phyloP scores from a whole-genome alignment of 345 rosid genomes.

The Bretschneidera sinensis region DNA sequence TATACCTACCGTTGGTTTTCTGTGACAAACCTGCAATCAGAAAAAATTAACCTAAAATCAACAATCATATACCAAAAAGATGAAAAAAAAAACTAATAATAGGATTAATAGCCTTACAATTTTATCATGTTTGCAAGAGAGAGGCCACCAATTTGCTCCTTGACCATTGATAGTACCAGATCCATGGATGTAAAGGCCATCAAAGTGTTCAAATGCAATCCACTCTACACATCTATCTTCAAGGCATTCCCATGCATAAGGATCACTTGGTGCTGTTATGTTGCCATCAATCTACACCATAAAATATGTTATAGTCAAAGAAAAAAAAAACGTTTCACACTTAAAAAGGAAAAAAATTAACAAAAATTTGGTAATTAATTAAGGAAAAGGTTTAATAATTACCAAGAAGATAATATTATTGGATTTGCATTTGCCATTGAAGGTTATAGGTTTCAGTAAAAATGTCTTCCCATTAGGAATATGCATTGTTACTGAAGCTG shows the following conservation, averaged over 20 bases:
- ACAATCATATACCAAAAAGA: background rate
- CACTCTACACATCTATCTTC: conserved; percentile 19
- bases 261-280: conserved; percentile 31
- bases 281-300: conserved; percentile 28
- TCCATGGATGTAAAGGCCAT: conserved; percentile 38
- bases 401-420: conserved; percentile 23
- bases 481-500: conserved; percentile 11
- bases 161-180: conserved; percentile 40
- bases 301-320: background rate
- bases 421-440: conserved; percentile 35
- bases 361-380: background rate
- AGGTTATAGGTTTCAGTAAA: conserved; percentile 33
- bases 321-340: too few species aligned
- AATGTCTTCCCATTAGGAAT: conserved; percentile 29
- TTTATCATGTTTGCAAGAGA: conserved; percentile 20
- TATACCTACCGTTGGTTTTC: conserved; percentile 35
- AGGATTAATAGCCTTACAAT: conserved; percentile 9
- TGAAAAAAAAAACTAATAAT: conserved; percentile 4
- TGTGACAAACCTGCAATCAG: conserved; percentile 29
- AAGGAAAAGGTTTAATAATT: background rate
- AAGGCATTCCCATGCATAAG: conserved; percentile 35
- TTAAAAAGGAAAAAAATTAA: too few species aligned
- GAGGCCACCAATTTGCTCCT: conserved; percentile 48
- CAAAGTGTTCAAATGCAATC: conserved; percentile 31
- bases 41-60: background rate